These are phyloP conservation scores for Exserohilum turcica DNA, from an alignment of 2,329 filamentous ascomycete genomes.

Conservation along the genomic window DNA sequence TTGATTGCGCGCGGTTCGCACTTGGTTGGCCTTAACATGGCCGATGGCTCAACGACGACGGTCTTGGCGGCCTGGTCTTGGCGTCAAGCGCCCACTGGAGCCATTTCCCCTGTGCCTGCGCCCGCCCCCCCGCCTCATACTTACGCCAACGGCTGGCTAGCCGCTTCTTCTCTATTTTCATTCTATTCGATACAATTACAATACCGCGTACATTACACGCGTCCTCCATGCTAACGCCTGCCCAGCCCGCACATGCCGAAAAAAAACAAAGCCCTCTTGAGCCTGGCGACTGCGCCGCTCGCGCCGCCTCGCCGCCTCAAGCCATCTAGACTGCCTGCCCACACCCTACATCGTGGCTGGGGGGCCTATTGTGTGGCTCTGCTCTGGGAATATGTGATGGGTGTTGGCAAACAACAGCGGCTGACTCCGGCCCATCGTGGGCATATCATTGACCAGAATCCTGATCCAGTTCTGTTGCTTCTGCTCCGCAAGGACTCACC, in stretches of 20 bases:
- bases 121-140: neutral
- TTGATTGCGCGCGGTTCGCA: neutral
- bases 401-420: neutral
- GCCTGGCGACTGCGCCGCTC: conserved; percentile 6
- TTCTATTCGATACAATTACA: too few species aligned
- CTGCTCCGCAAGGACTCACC: too few species aligned
- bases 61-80: neutral
- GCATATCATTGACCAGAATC: neutral
- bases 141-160: too few species aligned
- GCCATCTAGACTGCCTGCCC: neutral
- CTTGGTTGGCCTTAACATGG: neutral
- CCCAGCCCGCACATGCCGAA: neutral
- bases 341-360: neutral
- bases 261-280: neutral
- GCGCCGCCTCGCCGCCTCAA: neutral
- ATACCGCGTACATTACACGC: conserved; percentile 13
- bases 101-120: neutral
- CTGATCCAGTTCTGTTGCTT: neutral
- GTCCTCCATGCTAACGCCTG: conserved; percentile 7
- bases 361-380: neutral
- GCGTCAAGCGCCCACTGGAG: neutral
- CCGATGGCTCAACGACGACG: too few species aligned
- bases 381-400: neutral
- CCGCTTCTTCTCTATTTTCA: too few species aligned
- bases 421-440: neutral